Conservation (phyloP, 495 filamentous ascomycete genomes). For the Penicillium arizonense region DNA sequence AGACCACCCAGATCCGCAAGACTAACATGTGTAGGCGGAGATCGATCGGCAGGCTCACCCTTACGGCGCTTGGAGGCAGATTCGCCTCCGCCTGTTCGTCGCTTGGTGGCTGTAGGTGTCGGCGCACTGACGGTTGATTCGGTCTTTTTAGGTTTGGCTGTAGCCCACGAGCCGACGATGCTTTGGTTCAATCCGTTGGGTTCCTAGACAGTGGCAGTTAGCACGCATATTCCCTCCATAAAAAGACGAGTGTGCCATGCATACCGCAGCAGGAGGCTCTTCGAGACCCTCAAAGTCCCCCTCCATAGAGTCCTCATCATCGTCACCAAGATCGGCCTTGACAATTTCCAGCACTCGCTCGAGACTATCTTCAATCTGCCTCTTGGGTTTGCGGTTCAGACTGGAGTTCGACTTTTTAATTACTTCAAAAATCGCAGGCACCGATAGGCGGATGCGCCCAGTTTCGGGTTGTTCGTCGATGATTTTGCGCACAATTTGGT, state of each 20-base stretch:
- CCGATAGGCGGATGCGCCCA: conserved; percentile 49
- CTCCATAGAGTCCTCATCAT: conserved; percentile 57
- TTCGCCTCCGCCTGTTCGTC: conserved; percentile 64
- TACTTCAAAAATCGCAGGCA: conserved; percentile 65
- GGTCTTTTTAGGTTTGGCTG: conserved; percentile 38
- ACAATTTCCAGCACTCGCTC: conserved; percentile 79
- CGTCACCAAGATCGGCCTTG: conserved; percentile 57
- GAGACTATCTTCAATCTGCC: conserved; percentile 77
- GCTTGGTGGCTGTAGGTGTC: conserved; percentile 37
- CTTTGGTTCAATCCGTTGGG: conserved; percentile 73
- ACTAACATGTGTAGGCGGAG: conserved; percentile 72
- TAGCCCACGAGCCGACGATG: conserved; percentile 68
- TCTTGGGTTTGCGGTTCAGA: conserved; percentile 76
- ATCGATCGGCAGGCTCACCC: conserved; percentile 56
- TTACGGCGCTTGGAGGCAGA: conserved; percentile 66
- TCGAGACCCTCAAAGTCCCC: conserved; percentile 66
- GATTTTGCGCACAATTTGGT: conserved; percentile 72
- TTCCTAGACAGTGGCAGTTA: conserved; percentile 37
- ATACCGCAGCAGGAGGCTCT: conserved; percentile 33
- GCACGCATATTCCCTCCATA: background rate
- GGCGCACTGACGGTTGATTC: conserved; percentile 23
- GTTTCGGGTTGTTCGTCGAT: conserved; percentile 59
- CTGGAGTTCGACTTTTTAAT: conserved; percentile 85
- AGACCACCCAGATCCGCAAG: conserved; percentile 84
- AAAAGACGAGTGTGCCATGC: background rate